Percentiles rank a stretch among this genome's conserved stretches.
Evolutionary conservation across 1,284 basidiomycete genomes (phyloP).

Genomic region (Sphagnurus paluster): DNA sequence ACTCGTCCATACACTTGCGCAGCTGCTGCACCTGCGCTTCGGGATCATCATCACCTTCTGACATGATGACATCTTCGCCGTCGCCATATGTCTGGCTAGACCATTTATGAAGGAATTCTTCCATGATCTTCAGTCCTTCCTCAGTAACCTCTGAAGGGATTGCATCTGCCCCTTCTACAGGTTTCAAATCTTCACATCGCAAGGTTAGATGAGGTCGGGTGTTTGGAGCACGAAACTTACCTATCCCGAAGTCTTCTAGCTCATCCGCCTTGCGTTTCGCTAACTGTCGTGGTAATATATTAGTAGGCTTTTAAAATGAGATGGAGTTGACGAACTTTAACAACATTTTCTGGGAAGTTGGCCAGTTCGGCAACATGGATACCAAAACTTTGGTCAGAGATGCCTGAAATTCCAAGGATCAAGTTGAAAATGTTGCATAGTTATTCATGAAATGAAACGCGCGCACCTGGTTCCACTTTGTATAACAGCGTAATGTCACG

Average conservation of each 20-base stretch:
- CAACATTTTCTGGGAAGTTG: conserved; percentile 93
- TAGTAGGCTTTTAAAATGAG: neutral
- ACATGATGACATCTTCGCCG: conserved; percentile 61
- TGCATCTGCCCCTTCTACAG: conserved; percentile 42
- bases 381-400: conserved; percentile 97
- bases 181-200: conserved; percentile 27
- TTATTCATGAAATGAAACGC: neutral
- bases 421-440: neutral
- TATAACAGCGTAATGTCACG: conserved; percentile 92
- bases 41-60: conserved; percentile 41
- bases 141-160: conserved; percentile 66
- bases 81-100: conserved; percentile 35
- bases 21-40: conserved; percentile 70
- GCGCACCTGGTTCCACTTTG: conserved; percentile 88
- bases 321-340: conserved; percentile 59
- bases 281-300: conserved; percentile 49
- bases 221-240: conserved; percentile 26
- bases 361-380: conserved; percentile 98
- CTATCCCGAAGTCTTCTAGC: conserved; percentile 87
- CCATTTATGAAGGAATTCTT: conserved; percentile 82
- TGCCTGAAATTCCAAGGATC: conserved; percentile 42
- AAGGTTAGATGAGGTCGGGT: conserved; percentile 8
- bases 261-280: conserved; percentile 96
- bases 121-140: conserved; percentile 80
- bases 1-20: conserved; percentile 65